Evolutionary conservation across 106 monocot species (phyloP).

Genomic region (Gastrodia elata): DNA sequence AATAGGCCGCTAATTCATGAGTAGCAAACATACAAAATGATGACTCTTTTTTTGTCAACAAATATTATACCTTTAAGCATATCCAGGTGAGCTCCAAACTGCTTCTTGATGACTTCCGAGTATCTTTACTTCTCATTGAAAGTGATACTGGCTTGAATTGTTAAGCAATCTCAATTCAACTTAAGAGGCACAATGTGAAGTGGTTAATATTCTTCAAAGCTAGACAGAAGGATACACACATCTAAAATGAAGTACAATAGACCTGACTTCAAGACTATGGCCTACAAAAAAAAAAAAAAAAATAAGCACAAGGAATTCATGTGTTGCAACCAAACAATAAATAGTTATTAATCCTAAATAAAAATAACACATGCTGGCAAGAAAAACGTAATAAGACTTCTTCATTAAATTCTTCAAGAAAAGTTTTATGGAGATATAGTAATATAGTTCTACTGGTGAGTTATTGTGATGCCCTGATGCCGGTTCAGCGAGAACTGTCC

Average conservation of each 20-base stretch:
- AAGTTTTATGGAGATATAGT: too few relatives aligned
- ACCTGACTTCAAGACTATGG: constrained; percentile 23
- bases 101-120: constrained; percentile 23
- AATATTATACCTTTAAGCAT: constrained; percentile 36
- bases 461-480: too few relatives aligned
- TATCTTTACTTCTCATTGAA: constrained; percentile 14
- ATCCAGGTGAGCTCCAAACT: constrained; percentile 17
- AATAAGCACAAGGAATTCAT: neutral
- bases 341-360: neutral
- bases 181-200: neutral
- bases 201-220: neutral
- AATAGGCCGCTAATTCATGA: neutral
- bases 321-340: neutral
- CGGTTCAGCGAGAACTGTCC: too few relatives aligned
- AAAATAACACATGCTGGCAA: neutral
- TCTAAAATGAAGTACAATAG: constrained; percentile 40
- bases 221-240: constrained; percentile 47
- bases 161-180: constrained; percentile 14
- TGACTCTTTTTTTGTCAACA: neutral
- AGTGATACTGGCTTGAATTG: constrained; percentile 38
- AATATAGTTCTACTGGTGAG: too few relatives aligned
- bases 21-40: neutral
- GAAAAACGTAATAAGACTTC: too few relatives aligned
- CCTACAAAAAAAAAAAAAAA: constrained; percentile 28
- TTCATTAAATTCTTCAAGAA: too few relatives aligned